Evolutionary conservation across 192 early-diverging fungal genomes (phyloP).

Genomic region (Coemansia erecta): DNA sequence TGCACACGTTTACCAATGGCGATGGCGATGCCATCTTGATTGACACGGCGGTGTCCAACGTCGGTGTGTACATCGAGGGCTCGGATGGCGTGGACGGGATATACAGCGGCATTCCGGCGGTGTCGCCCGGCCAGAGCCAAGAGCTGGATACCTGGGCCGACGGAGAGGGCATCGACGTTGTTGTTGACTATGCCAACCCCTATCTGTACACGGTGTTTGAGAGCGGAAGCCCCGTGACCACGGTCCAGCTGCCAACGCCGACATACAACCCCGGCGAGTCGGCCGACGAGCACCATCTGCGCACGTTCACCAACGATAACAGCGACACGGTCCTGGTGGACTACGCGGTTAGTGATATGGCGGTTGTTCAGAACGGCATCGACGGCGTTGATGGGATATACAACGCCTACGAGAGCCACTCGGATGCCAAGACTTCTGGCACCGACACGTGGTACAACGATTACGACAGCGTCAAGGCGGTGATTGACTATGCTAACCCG

Average conservation of each 20-base stretch:
- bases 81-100: conserved; percentile 16
- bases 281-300: conserved; percentile 17
- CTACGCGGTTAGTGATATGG: conserved; percentile 27
- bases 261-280: neutral
- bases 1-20: conserved; percentile 9
- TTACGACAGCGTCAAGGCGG: conserved; percentile 24
- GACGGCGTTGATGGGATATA: conserved; percentile 34
- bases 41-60: neutral
- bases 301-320: conserved; percentile 26
- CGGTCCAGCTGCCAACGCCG: neutral
- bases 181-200: conserved; percentile 35
- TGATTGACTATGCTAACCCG: conserved; percentile 38
- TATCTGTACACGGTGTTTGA: conserved; percentile 34
- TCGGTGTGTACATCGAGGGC: conserved; percentile 15
- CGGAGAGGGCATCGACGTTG: conserved; percentile 22
- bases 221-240: neutral
- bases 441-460: conserved; percentile 34
- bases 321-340: conserved; percentile 35
- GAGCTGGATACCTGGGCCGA: conserved; percentile 34
- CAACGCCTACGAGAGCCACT: conserved; percentile 7
- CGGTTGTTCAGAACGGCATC: conserved; percentile 8
- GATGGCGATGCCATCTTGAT: conserved; percentile 1
- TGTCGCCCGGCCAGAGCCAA: neutral
- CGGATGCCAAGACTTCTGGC: conserved; percentile 3
- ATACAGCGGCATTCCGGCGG: conserved; percentile 4